Conservation (phyloP, 2,329 filamentous ascomycete species). For the Colletotrichum lini region DNA sequence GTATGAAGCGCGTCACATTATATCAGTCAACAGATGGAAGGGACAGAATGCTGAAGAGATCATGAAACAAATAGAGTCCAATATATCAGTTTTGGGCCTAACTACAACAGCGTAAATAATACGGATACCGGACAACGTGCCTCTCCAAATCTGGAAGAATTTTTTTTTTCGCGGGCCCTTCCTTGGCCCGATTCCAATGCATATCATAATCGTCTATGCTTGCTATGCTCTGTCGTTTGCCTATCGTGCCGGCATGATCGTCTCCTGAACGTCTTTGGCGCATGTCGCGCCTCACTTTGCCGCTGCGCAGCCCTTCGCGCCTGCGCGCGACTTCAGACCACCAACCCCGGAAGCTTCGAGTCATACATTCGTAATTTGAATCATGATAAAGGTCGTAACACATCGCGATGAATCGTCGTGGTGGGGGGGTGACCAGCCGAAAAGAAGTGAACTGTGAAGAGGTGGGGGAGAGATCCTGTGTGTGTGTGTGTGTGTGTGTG, state of each 20-base stretch:
- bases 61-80: conserved; percentile 30
- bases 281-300: conserved; percentile 39
- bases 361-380: conserved; percentile 45
- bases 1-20: not conserved
- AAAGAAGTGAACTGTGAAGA: conserved; percentile 38
- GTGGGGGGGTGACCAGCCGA: conserved; percentile 42
- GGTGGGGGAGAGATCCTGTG: conserved; percentile 12
- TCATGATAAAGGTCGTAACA: conserved; percentile 44
- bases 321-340: conserved; percentile 38
- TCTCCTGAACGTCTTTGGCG: conserved; percentile 38
- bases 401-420: conserved; percentile 42
- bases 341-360: conserved; percentile 36
- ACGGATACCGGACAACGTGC: conserved; percentile 29
- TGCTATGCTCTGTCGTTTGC: conserved; percentile 43
- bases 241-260: conserved; percentile 43
- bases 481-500: no score
- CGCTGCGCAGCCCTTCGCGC: conserved; percentile 30
- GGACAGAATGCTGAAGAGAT: not conserved
- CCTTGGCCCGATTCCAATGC: conserved; percentile 32
- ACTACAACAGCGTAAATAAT: conserved; percentile 38
- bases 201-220: conserved; percentile 41
- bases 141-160: conserved; percentile 20
- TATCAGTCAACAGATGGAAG: not conserved
- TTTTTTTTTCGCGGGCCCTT: conserved; percentile 15
- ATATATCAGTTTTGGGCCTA: conserved; percentile 34